Conservation (phyloP, 345 rosid species). For the Eucalyptus tenuipes region DNA sequence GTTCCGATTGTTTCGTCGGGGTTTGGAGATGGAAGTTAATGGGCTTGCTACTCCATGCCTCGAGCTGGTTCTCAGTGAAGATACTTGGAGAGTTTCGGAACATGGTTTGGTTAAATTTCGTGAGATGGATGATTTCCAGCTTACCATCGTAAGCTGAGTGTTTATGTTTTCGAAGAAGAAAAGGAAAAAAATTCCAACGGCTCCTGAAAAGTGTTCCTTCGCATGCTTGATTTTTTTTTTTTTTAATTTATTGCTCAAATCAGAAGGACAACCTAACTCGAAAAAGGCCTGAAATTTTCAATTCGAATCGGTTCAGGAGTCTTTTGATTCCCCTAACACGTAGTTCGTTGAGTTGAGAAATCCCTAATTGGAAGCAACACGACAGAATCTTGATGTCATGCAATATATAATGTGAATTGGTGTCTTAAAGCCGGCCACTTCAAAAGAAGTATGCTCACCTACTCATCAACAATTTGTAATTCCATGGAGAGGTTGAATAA, state of each 20-base stretch:
- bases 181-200: not conserved
- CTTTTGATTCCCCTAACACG: not conserved
- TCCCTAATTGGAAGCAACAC: not conserved
- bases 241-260: not conserved
- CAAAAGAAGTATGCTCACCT: not conserved
- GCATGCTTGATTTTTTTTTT: not conserved
- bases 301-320: accelerated
- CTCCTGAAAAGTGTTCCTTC: not conserved
- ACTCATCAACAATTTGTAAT: not conserved
- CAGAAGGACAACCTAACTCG: accelerated
- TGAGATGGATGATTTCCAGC: not conserved
- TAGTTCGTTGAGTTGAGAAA: not conserved
- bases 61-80: not conserved
- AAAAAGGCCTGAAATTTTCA: not conserved
- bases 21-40: not conserved
- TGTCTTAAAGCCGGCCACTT: not conserved
- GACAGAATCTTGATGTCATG: not conserved
- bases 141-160: not conserved
- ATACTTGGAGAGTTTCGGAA: not conserved
- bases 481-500: not conserved
- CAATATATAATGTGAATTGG: not conserved
- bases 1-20: not conserved
- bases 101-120: not conserved
- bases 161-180: not conserved
- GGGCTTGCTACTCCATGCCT: not conserved